These are phyloP conservation scores for Chytridiales sp. DNA, from an alignment of 371 early-diverging fungal species.

Conservation along the genomic window DNA sequence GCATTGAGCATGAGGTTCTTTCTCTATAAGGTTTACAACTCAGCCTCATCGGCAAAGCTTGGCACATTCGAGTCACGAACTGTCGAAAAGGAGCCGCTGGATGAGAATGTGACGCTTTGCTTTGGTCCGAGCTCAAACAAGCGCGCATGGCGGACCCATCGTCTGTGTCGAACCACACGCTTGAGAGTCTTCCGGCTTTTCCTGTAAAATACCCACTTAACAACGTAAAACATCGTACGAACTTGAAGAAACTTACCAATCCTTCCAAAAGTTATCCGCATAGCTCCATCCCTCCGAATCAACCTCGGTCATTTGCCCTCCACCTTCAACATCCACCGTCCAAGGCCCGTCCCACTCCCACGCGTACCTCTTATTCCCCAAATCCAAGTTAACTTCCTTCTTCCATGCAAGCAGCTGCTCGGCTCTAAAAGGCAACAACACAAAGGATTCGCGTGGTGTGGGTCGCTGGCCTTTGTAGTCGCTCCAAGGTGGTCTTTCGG, in stretches of 20 bases:
- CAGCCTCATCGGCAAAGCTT: too few species aligned
- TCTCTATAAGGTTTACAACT: too few species aligned
- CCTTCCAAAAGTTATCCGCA: slow-evolving; percentile 28
- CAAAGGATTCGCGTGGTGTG: slow-evolving; percentile 22
- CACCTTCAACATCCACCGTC: slow-evolving; percentile 15
- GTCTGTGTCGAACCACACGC: slow-evolving; percentile 22
- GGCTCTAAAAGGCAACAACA: slow-evolving; percentile 17
- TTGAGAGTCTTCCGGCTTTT: slow-evolving; percentile 28
- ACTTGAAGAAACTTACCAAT: slow-evolving; percentile 16
- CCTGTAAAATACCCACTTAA: background rate
- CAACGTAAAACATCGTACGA: background rate
- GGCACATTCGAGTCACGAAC: too few species aligned
- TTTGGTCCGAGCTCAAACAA: slow-evolving; percentile 25
- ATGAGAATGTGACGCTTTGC: slow-evolving; percentile 24
- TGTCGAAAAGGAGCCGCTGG: too few species aligned
- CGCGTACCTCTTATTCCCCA: slow-evolving; percentile 13
- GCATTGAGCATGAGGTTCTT: too few species aligned
- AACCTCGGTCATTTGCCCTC: background rate
- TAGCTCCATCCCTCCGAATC: slow-evolving; percentile 31
- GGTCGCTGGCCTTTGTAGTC: slow-evolving; percentile 18
- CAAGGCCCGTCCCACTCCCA: slow-evolving; percentile 33
- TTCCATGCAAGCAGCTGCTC: slow-evolving; percentile 17
- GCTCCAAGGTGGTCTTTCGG: slow-evolving; percentile 32
- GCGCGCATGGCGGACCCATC: slow-evolving; percentile 29
- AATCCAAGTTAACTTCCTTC: slow-evolving; percentile 14